These are phyloP conservation scores for Kazachstania taianensis DNA, from an alignment of 805 yeast genomes.

Conservation along the genomic window DNA sequence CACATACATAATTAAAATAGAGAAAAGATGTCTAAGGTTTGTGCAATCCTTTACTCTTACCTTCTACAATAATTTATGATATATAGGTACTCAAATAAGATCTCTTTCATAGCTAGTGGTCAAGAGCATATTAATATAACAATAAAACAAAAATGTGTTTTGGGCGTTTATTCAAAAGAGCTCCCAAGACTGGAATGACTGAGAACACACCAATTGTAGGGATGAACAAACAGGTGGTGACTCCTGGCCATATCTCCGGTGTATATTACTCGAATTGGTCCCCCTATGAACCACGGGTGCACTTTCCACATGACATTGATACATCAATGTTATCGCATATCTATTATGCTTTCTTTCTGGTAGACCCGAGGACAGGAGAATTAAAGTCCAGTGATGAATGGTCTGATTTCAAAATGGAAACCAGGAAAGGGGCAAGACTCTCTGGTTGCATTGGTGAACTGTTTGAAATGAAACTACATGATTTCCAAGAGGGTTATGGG, in stretches of 20 bases:
- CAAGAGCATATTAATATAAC: too few species aligned
- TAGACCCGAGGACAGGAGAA: constrained; percentile 44
- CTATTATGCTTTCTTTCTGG: constrained; percentile 65
- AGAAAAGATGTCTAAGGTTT: too few species aligned
- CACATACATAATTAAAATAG: too few species aligned
- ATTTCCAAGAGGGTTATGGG: constrained; percentile 9
- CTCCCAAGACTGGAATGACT: too few species aligned
- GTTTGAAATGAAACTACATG: constrained; percentile 28
- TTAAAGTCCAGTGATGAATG: constrained; percentile 50
- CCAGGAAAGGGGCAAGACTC: constrained; percentile 9
- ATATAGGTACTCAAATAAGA: too few species aligned
- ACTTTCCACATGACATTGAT: constrained; percentile 55
- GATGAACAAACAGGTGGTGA: too few species aligned
- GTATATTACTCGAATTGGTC: constrained; percentile 57
- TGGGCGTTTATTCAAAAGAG: too few species aligned
- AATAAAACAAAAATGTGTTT: too few species aligned
- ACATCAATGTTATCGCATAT: constrained; percentile 49
- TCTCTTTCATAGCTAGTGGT: too few species aligned
- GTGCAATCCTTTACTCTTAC: too few species aligned
- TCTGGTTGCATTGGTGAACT: constrained; percentile 46
- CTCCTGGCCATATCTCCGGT: constrained; percentile 19
- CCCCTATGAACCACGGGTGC: constrained; percentile 49
- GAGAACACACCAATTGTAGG: too few species aligned
- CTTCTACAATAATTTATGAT: too few species aligned
- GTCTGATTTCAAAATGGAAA: constrained; percentile 46